Evolutionary conservation across 1,139 yeast species (phyloP).

Genomic region (Yamadazyma mexicana): DNA sequence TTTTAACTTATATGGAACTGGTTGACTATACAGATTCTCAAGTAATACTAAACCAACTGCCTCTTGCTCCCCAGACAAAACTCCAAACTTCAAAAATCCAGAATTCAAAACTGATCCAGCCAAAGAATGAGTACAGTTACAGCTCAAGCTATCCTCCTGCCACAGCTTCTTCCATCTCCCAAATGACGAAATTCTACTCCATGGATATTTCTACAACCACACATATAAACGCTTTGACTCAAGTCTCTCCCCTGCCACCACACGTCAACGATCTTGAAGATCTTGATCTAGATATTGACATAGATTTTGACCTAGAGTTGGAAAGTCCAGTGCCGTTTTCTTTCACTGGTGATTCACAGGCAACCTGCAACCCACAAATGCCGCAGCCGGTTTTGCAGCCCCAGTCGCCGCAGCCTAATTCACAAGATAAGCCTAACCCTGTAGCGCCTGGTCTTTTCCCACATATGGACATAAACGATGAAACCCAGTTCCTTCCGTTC

Average conservation of each 20-base stretch:
- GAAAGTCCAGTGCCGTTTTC: not conserved
- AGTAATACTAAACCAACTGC: too few relatives aligned
- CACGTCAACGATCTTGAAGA: not conserved
- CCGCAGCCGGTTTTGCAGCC: too few relatives aligned
- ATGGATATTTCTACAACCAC: too few relatives aligned
- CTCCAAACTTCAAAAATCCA: too few relatives aligned
- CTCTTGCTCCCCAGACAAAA: too few relatives aligned
- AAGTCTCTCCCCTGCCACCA: too few relatives aligned
- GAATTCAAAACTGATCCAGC: too few relatives aligned
- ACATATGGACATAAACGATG: slow-evolving; percentile 26
- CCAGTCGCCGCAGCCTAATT: too few relatives aligned
- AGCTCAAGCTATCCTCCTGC: slow-evolving; percentile 10
- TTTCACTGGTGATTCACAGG: not conserved
- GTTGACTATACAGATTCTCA: slow-evolving; percentile 20
- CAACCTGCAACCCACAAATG: too few relatives aligned
- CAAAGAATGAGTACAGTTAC: not conserved
- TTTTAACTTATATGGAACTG: slow-evolving; percentile 31
- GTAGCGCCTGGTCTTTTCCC: slow-evolving; percentile 42
- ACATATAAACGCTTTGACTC: too few relatives aligned
- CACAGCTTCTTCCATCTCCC: not conserved
- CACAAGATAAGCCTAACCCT: slow-evolving; percentile 13
- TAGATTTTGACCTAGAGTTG: not conserved
- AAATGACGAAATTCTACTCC: slow-evolving; percentile 4
- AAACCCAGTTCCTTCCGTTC: slow-evolving; percentile 17
- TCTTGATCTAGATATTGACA: not conserved